Base-by-base conservation (phyloP, 805 yeast genomes). In the Priceomyces fermenticarens region DNA sequence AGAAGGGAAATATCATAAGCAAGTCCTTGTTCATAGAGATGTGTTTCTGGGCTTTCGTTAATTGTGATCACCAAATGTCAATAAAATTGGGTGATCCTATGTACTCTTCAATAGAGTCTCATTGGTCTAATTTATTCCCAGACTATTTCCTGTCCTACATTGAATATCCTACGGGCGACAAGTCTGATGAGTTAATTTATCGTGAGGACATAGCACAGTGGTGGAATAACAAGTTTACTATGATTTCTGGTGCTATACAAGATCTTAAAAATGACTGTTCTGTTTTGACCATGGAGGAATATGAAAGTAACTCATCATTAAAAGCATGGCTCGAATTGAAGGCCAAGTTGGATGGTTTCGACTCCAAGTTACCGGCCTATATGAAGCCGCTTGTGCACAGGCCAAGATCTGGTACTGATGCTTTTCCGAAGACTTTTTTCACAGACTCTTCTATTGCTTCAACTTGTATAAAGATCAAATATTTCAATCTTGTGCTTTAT, bases 1-100 rank as follows among this genome's bases (percentile, higher is more conserved):
- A 20, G 7, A 48, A 44, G 41, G 46, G 49, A 3, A 53, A 62
- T 29, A 43, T 57, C 9, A 50, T 67, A 35, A 54, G 51, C 23
- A 44, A 43, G 27, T 59, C 65, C 1, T 63, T 60, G 4, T 64
- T 67, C 37, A 55, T 58, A 36, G 56, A 55, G 30, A 49, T 62
- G 26, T 62, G 71, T 36, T 63, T 65, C 42, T 65, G 72, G 71
- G 62, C 63, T 2, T 56, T 63, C 44, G 57, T 58, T 40, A 44
- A 57, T 3, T 61, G 69, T 39, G 73, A 67, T 44, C 54, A 63
- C 40, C 57, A 65, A 3, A 45, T 63, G 30, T 63, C 71, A 2
- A 44, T 64, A 29, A 65, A 65, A 39, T 58, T 56, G 39, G 54
- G 50, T 35, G 40, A 47, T 12, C 66, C 72, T 10, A 53, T 49